Conservation (phyloP, 108 stramenopile species). For the Poteriospumella lacustris region DNA sequence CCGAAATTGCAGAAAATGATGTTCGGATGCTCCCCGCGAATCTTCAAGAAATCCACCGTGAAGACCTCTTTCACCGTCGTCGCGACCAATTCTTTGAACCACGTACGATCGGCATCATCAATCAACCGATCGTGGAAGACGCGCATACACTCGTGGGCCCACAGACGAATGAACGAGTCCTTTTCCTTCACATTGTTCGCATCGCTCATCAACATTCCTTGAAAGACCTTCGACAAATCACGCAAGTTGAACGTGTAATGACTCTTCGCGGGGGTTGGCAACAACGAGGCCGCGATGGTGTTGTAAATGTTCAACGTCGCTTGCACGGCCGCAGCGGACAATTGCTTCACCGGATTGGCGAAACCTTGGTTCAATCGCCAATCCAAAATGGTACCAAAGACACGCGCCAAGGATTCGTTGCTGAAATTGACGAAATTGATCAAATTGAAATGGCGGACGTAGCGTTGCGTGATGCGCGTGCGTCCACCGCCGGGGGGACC, state of each 20-base stretch:
- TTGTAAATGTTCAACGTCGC: slow-evolving; percentile 56
- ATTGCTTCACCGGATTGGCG: slow-evolving; percentile 44
- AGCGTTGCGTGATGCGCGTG: slow-evolving; percentile 60
- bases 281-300: slow-evolving; percentile 48
- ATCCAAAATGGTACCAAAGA: slow-evolving; percentile 57
- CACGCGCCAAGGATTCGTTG: slow-evolving; percentile 46
- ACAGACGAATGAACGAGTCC: slow-evolving; percentile 50
- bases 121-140: slow-evolving; percentile 62
- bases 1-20: slow-evolving; percentile 55
- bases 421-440: slow-evolving; percentile 57
- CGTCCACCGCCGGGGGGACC: slow-evolving; percentile 64
- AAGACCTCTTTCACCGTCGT: slow-evolving; percentile 47
- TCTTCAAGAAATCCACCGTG: slow-evolving; percentile 38
- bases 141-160: slow-evolving; percentile 59
- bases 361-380: slow-evolving; percentile 50
- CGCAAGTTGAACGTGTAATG: slow-evolving; percentile 69
- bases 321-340: slow-evolving; percentile 35
- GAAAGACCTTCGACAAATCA: slow-evolving; percentile 62
- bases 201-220: slow-evolving; percentile 54
- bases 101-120: slow-evolving; percentile 53
- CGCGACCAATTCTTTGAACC: slow-evolving; percentile 51
- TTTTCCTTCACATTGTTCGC: slow-evolving; percentile 47
- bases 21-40: slow-evolving; percentile 27
- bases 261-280: slow-evolving; percentile 60
- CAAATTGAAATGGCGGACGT: slow-evolving; percentile 60